Base-by-base conservation (phyloP, 2,329 filamentous ascomycete species). In the Monilinia laxa region DNA sequence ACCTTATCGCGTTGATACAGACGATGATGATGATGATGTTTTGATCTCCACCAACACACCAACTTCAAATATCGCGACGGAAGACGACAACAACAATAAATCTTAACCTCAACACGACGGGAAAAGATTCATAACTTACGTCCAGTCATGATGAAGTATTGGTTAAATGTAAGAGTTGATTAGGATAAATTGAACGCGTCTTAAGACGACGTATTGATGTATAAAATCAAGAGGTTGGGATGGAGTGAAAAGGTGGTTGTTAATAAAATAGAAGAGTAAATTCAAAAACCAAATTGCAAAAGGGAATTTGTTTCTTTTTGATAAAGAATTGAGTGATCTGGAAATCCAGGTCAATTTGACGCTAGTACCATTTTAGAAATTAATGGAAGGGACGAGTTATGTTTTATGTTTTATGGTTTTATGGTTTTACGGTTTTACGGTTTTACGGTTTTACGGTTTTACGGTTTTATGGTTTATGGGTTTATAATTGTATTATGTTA, bases 1-100 rank as follows among this genome's bases (percentile, higher is more conserved):
- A 56, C 53, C 62, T 64, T 64, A 58, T 64, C 62, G 62, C 62
- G 62, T 64, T 47, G 40, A 42, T 56, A 42, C 3, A 40, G 38
- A n/a, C n/a, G n/a, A n/a, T n/a, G n/a, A n/a, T n/a, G n/a, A n/a
- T n/a, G n/a, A 14, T 40, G 38, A 4, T 40, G 38, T 40, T 14
- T 40, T 40, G 38, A 40, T 40, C 38, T 49, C 45, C 42, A 52
- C 28, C 42, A 31, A 59, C 47, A 47, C 57, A 62, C n/a, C 47
- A 25, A 23, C 2, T 5, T 18, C 42, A 59, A 59, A 49, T 40
- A 59, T 59, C 38, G 54, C 67, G 65, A 68, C 47, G 57, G 54
- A 45, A 65, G 35, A 38, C 35, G 31, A 62, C 62, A 92, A 82
- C 92, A 92, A 14, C 14, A 47, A 47, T 3, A 93, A 92, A 92